Evolutionary conservation across 257 asterid genomes (phyloP).

Genomic region (Marsdenia floribunda): DNA sequence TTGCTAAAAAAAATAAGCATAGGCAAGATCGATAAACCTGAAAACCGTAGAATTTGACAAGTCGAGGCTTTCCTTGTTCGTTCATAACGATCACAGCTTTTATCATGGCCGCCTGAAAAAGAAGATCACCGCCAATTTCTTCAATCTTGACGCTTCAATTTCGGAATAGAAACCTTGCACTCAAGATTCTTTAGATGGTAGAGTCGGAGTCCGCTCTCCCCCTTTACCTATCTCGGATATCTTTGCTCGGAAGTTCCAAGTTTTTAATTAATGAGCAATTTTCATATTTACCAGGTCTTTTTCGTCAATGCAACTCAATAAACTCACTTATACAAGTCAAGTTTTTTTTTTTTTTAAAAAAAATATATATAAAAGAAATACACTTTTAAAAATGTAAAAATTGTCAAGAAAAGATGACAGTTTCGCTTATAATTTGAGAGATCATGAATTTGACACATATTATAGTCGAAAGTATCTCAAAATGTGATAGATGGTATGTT

Average conservation of each 20-base stretch:
- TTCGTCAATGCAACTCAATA: too few relatives aligned
- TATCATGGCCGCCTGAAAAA: constrained; percentile 43
- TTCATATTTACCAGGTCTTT: too few relatives aligned
- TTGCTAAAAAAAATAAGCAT: neutral
- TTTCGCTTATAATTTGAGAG: too few relatives aligned
- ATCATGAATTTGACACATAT: too few relatives aligned
- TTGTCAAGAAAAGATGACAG: too few relatives aligned
- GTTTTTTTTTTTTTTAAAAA: too few relatives aligned
- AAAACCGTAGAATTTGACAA: constrained; percentile 75
- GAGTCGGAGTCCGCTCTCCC: neutral
- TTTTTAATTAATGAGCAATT: too few relatives aligned
- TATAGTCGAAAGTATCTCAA: too few relatives aligned
- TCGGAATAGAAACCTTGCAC: neutral
- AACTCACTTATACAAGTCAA: too few relatives aligned
- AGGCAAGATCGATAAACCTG: constrained; percentile 37
- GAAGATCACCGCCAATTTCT: neutral
- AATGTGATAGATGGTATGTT: too few relatives aligned
- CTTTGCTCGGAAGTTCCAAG: neutral
- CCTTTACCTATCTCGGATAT: neutral
- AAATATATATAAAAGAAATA: too few relatives aligned
- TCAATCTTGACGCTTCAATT: neutral
- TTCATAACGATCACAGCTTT: constrained; percentile 88
- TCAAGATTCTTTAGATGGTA: neutral
- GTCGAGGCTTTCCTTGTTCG: constrained; percentile 92
- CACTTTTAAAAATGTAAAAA: too few relatives aligned